A percentile compares a stretch with the other conserved stretches of the same genome.
These are phyloP conservation scores for Eremomyces bilateralis DNA, from an alignment of 495 filamentous ascomycete species.

Conservation along the genomic window DNA sequence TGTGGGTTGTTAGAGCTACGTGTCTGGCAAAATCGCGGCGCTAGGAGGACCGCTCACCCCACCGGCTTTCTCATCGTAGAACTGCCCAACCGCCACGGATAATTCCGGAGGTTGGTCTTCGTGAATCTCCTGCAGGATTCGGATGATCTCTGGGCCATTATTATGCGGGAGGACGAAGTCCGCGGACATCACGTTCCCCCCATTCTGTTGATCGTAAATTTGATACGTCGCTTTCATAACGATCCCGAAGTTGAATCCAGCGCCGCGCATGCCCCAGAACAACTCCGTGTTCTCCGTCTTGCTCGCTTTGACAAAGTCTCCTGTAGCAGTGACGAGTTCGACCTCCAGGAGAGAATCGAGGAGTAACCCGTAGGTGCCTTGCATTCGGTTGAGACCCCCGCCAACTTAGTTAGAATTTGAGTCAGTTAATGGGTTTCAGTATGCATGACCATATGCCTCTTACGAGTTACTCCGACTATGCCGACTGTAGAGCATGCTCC, in stretches of 20 bases:
- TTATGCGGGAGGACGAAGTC: background rate
- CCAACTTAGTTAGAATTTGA: too few species aligned
- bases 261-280: slow-evolving; percentile 20
- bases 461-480: slow-evolving; percentile 33
- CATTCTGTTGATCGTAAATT: slow-evolving; percentile 17
- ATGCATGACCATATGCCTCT: too few species aligned
- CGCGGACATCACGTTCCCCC: background rate
- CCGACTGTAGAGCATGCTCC: slow-evolving; percentile 18
- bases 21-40: too few species aligned
- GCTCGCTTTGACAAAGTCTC: slow-evolving; percentile 21
- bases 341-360: slow-evolving; percentile 30
- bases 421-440: too few species aligned
- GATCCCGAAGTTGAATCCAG: slow-evolving; percentile 19
- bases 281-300: slow-evolving; percentile 14
- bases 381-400: slow-evolving; percentile 33
- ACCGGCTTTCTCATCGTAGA: background rate
- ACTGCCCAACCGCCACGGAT: background rate
- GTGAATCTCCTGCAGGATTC: background rate
- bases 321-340: slow-evolving; percentile 29
- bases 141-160: background rate
- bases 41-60: too few species aligned
- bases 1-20: too few species aligned
- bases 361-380: slow-evolving; percentile 25
- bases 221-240: slow-evolving; percentile 25
- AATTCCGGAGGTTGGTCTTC: background rate